Conservation (phyloP, 495 filamentous ascomycete species). For the Tuber microsphaerosporum region DNA sequence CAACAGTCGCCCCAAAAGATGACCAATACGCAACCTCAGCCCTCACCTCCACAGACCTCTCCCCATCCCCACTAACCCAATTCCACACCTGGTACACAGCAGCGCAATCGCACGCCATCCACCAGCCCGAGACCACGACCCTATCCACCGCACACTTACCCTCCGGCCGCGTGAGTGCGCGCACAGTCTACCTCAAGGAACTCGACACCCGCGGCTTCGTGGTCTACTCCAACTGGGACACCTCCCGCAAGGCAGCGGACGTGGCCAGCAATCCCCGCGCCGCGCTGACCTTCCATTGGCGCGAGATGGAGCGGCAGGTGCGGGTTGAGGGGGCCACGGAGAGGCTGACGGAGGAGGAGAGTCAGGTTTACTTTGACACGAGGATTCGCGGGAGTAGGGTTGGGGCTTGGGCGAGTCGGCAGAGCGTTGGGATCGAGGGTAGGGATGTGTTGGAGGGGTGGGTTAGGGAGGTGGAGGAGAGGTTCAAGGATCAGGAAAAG, state of each 20-base stretch:
- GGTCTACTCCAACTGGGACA: slow-evolving; percentile 87
- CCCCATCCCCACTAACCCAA: slow-evolving; percentile 58
- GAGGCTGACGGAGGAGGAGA: slow-evolving; percentile 63
- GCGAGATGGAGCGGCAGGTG: slow-evolving; percentile 72
- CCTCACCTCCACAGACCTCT: slow-evolving; percentile 50
- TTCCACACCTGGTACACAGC: slow-evolving; percentile 81
- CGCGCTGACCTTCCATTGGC: slow-evolving; percentile 69
- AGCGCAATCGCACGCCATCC: slow-evolving; percentile 55
- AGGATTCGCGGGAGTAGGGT: slow-evolving; percentile 57
- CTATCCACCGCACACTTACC: slow-evolving; percentile 82
- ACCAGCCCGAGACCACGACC: slow-evolving; percentile 68
- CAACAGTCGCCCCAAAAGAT: slow-evolving; percentile 48
- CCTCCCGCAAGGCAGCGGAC: slow-evolving; percentile 61
- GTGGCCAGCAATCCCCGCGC: slow-evolving; percentile 60
- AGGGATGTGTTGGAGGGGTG: slow-evolving; percentile 40
- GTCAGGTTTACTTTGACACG: slow-evolving; percentile 80
- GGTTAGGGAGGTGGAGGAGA: slow-evolving; percentile 42
- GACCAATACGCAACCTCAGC: slow-evolving; percentile 43
- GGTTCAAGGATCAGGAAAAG: slow-evolving; percentile 63
- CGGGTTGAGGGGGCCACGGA: slow-evolving; percentile 70
- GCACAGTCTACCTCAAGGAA: slow-evolving; percentile 88
- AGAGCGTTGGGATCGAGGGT: slow-evolving; percentile 62
- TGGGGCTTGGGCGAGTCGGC: slow-evolving; percentile 87
- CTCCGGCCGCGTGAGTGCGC: slow-evolving; percentile 72
- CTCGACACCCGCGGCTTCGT: slow-evolving; percentile 74